phyloP scores from a whole-genome alignment of 371 early-diverging fungal species.

The Mucor piriformis region DNA sequence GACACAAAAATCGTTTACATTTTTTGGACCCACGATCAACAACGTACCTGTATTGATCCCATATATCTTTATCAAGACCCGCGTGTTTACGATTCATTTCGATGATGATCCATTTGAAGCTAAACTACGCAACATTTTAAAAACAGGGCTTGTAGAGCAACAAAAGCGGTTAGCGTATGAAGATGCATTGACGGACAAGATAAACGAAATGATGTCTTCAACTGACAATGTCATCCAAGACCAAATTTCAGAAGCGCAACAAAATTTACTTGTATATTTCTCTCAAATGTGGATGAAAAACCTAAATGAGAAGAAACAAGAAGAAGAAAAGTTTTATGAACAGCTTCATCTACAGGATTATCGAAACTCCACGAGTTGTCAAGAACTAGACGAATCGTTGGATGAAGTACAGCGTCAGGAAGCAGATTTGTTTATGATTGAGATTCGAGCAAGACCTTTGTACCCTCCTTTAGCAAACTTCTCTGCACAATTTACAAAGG shows the following conservation, averaged over 20 bases:
- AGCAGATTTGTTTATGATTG: constrained; percentile 10
- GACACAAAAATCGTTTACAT: constrained; percentile 4
- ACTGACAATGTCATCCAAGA: neutral
- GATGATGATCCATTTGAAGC: constrained; percentile 58
- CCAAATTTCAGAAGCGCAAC: constrained; percentile 12
- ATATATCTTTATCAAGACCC: constrained; percentile 1
- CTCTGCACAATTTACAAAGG: constrained; percentile 22
- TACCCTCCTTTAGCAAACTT: constrained; percentile 45
- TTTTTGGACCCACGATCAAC: constrained; percentile 9
- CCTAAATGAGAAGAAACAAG: constrained; percentile 31
- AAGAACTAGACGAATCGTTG: neutral
- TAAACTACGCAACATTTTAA: constrained; percentile 36
- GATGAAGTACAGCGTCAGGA: constrained; percentile 6
- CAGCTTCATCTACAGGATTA: neutral
- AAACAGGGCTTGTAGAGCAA: constrained; percentile 51
- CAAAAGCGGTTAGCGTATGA: constrained; percentile 42
- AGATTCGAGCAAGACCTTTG: constrained; percentile 10
- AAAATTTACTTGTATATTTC: constrained; percentile 15
- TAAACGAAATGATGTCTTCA: constrained; percentile 14
- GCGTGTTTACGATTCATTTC: constrained; percentile 25
- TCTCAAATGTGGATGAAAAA: constrained; percentile 43
- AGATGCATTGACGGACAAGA: constrained; percentile 51
- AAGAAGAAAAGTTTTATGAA: constrained; percentile 14
- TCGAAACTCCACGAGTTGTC: constrained; percentile 1
- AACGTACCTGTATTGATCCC: constrained; percentile 14